Evolutionary conservation across 208 protist species (phyloP).

Genomic region (Trichomonas gallinae): DNA sequence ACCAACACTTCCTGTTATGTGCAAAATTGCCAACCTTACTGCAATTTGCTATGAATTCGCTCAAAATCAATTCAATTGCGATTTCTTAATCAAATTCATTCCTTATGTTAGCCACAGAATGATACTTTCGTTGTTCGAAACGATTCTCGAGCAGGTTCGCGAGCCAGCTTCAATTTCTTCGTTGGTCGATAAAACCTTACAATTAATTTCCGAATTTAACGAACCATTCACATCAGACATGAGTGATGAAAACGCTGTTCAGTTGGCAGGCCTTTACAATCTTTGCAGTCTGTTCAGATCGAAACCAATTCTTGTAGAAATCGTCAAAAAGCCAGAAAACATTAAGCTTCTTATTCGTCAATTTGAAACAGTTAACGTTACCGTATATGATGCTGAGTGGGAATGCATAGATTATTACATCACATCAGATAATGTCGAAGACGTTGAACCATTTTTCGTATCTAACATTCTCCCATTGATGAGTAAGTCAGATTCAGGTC

Average conservation of each 20-base stretch:
- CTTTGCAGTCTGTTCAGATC: not conserved
- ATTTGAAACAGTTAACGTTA: not conserved
- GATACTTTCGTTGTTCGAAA: not conserved
- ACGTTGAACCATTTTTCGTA: not conserved
- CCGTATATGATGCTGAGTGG: not conserved
- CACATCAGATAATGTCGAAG: not conserved
- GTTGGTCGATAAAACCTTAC: not conserved
- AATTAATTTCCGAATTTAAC: not conserved
- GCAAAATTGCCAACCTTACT: not conserved
- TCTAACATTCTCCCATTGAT: not conserved
- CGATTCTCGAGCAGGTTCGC: not conserved
- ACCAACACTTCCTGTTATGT: not conserved
- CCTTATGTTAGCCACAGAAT: not conserved
- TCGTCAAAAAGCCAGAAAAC: not conserved
- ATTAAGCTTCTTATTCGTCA: not conserved
- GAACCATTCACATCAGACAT: not conserved
- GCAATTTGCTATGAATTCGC: not conserved
- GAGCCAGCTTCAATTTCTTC: not conserved
- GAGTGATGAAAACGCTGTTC: not conserved
- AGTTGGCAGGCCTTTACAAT: not conserved
- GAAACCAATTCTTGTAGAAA: not conserved
- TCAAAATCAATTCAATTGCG: not conserved
- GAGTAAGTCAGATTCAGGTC: not conserved
- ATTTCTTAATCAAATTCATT: not conserved
- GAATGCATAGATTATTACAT: not conserved